Evolutionary conservation across 768 basidiomycete genomes (phyloP), one percentile per base, ranked within the genome.

Genomic region (Cyathus striatus): DNA sequence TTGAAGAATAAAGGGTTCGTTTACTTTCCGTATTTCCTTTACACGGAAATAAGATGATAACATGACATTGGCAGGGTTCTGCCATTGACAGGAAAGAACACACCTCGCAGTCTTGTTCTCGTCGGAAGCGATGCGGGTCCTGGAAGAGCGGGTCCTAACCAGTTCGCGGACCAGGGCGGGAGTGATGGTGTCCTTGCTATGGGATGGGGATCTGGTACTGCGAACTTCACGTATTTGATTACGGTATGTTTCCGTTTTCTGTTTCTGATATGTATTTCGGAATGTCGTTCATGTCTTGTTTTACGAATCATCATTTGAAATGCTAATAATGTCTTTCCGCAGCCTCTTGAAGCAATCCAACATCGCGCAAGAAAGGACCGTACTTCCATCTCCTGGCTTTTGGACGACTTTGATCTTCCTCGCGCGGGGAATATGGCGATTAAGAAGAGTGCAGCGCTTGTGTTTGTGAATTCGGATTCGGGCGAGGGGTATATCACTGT

Each of bases 131-230:
- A 78, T 49, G 76, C 77, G 4, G 86, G 78, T 5, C 85, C 86
- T 1, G 76, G 78, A 17, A 62, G 51, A 32, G 62, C 69, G 22
- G 90, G 90, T 0, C 85, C 89, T 0, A 91, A 90, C 53, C 73
- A 79, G 41, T 89, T 79, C 41, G 16, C 62, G 6, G 84, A 90
- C 49, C 77, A 73, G 50, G 79, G 75, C 38, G 81, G 82, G 20
- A 63, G 68, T 23, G 76, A 73, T 38, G 90, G 90, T 7, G 72
- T 86, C 14, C 71, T 96, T 17, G 90, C 90, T 6, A 85, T 92
- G 83, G 91, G 91, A 12, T 96, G 93, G 93, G 93, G 90, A 26
- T 86, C 83, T 39, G 90, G 90, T 4, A 89, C 91, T 0, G 72
- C 78, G 10, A 77, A 80, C 51, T 83, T 88, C 67, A 79, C 83